Conservation (phyloP, 495 filamentous ascomycete genomes). For the Letharia columbiana region DNA sequence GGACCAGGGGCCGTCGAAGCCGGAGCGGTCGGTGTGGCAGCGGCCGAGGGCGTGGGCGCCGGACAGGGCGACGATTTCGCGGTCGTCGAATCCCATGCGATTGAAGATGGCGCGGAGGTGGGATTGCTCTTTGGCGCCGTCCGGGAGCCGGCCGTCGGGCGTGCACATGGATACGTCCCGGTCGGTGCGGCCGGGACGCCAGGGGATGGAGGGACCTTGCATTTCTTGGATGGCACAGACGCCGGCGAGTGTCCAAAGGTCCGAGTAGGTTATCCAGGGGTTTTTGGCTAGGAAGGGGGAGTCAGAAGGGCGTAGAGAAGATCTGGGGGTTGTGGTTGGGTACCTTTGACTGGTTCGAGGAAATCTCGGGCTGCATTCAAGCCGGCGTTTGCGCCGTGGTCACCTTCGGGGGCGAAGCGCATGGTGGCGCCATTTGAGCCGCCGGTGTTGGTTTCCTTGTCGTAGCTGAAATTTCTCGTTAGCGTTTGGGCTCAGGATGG, state of each 20-base stretch:
- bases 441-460: slow-evolving; percentile 80
- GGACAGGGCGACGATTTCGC: slow-evolving; percentile 83
- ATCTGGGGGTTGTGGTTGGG: slow-evolving; percentile 24
- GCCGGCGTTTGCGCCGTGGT: slow-evolving; percentile 92
- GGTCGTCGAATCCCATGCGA: slow-evolving; percentile 97
- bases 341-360: slow-evolving; percentile 79
- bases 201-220: slow-evolving; percentile 80
- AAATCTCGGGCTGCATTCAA: slow-evolving; percentile 83
- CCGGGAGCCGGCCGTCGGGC: slow-evolving; percentile 91
- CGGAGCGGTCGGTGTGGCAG: slow-evolving; percentile 81
- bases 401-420: slow-evolving; percentile 86
- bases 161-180: slow-evolving; percentile 75
- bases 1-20: slow-evolving; percentile 90
- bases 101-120: slow-evolving; percentile 91
- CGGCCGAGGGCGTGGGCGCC: slow-evolving; percentile 91
- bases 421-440: slow-evolving; percentile 97
- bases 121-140: slow-evolving; percentile 66
- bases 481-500: neutral
- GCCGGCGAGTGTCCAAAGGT: slow-evolving; percentile 90
- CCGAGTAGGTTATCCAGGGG: slow-evolving; percentile 94
- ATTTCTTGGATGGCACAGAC: slow-evolving; percentile 89
- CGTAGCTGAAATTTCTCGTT: slow-evolving; percentile 43
- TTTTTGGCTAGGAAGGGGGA: slow-evolving; percentile 57
- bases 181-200: slow-evolving; percentile 81
- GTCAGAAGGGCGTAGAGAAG: slow-evolving; percentile 13